Evolutionary conservation across 2,329 filamentous ascomycete genomes (phyloP).

Genomic region (Verticillium dahliae): DNA sequence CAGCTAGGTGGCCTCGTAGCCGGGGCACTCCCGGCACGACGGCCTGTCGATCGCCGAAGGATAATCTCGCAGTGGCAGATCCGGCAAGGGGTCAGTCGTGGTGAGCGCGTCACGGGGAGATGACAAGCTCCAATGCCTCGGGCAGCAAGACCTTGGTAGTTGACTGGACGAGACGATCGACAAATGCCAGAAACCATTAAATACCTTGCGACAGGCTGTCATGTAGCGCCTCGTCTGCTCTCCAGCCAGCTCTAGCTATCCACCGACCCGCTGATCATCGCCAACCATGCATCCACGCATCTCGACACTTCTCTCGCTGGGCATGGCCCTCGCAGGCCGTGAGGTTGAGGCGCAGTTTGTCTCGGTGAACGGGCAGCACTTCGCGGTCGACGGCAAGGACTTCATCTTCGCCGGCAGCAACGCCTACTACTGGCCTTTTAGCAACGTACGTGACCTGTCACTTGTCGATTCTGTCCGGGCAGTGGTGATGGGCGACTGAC

Average conservation of each 20-base stretch:
- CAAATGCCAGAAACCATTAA: neutral
- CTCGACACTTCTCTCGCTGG: neutral
- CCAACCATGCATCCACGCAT: neutral
- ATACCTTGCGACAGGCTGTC: neutral
- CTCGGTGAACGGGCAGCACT: constrained; percentile 30
- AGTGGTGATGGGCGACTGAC: neutral
- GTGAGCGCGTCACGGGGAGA: neutral
- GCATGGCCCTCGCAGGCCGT: neutral
- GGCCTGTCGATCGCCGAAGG: constrained; percentile 1
- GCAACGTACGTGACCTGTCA: constrained; percentile 29
- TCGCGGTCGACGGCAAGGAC: constrained; percentile 45
- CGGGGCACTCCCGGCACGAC: neutral
- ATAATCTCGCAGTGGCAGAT: neutral
- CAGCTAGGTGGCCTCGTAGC: neutral
- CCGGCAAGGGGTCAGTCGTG: neutral
- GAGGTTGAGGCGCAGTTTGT: too few relatives aligned
- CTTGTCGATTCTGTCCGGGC: neutral
- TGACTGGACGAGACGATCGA: too few relatives aligned
- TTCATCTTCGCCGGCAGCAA: constrained; percentile 53
- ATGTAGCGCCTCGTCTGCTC: too few relatives aligned
- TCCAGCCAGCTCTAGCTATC: too few relatives aligned
- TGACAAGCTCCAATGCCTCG: neutral
- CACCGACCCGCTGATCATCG: neutral
- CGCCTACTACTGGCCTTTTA: constrained; percentile 50
- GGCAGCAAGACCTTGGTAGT: too few relatives aligned